These are phyloP conservation scores for Xylaria sp. DNA, from an alignment of 2,329 filamentous ascomycete genomes.

Conservation along the genomic window DNA sequence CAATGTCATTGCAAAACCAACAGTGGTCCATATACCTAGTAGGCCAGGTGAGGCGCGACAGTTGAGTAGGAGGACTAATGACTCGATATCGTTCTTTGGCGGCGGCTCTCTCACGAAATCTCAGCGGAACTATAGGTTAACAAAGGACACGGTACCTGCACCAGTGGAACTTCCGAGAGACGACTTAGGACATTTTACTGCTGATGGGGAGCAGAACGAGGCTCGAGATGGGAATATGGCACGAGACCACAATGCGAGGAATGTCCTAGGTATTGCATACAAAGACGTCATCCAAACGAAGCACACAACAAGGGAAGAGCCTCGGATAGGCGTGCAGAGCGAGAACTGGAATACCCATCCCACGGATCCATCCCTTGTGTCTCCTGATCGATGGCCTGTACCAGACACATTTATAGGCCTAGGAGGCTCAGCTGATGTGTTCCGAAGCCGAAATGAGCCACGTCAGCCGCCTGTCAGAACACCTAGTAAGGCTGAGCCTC, in stretches of 20 bases:
- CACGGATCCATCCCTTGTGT: slow-evolving; percentile 37
- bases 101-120: slow-evolving; percentile 42
- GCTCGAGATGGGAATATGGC: slow-evolving; percentile 39
- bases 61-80: slow-evolving; percentile 43
- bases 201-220: slow-evolving; percentile 22
- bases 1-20: slow-evolving; percentile 45
- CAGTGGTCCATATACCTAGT: slow-evolving; percentile 49
- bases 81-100: slow-evolving; percentile 44
- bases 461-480: slow-evolving; percentile 30
- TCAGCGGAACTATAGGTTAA: slow-evolving; percentile 40
- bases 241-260: slow-evolving; percentile 42
- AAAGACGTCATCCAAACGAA: slow-evolving; percentile 42
- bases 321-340: slow-evolving; percentile 18
- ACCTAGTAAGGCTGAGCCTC: slow-evolving; percentile 8
- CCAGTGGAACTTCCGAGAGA: slow-evolving; percentile 20
- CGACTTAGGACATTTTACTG: slow-evolving; percentile 28
- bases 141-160: slow-evolving; percentile 19
- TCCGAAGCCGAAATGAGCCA: slow-evolving; percentile 34
- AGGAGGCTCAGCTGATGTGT: slow-evolving; percentile 32
- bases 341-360: slow-evolving; percentile 41
- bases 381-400: slow-evolving; percentile 41
- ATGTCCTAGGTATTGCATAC: slow-evolving; percentile 46
- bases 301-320: slow-evolving; percentile 31
- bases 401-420: slow-evolving; percentile 32
- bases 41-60: slow-evolving; percentile 45